These are phyloP conservation scores for Chloris gayana DNA, from an alignment of 176 grass and related monocot species.

Conservation along the genomic window DNA sequence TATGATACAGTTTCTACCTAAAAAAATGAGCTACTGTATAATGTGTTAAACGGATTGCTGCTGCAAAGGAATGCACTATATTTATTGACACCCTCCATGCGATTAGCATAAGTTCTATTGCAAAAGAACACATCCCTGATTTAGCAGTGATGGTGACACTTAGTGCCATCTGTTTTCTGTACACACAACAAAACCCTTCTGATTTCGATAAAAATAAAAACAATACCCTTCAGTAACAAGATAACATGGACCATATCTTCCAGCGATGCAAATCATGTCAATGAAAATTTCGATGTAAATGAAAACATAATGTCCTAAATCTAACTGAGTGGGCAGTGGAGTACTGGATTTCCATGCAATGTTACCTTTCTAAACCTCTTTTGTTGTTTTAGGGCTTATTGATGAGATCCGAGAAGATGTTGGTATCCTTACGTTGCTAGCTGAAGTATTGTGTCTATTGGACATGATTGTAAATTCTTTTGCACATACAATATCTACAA, in stretches of 20 bases:
- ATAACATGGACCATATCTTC: slow-evolving; percentile 3
- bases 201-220: too few relatives aligned
- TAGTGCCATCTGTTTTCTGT: slow-evolving; percentile 1
- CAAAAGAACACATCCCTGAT: slow-evolving; percentile 1
- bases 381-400: slow-evolving; percentile 63
- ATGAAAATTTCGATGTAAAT: slow-evolving; percentile 24
- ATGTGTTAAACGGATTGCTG: slow-evolving; percentile 10
- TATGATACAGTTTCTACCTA: slow-evolving; percentile 11
- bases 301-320: neutral
- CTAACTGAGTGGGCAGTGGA: neutral
- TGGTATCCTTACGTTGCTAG: slow-evolving; percentile 75
- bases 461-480: slow-evolving; percentile 99
- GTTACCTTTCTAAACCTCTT: slow-evolving; percentile 28
- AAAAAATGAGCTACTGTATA: neutral
- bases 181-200: neutral
- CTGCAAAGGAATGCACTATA: slow-evolving; percentile 3
- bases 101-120: slow-evolving; percentile 21
- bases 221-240: too few relatives aligned
- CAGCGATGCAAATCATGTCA: neutral
- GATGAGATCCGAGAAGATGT: slow-evolving; percentile 80
- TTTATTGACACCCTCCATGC: slow-evolving; percentile 19
- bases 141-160: neutral
- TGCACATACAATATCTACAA: slow-evolving; percentile 87
- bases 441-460: slow-evolving; percentile 85
- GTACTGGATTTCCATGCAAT: slow-evolving; percentile 28